Base-by-base conservation (phyloP, 2,329 filamentous ascomycete species). In the Colletotrichum sp. region DNA sequence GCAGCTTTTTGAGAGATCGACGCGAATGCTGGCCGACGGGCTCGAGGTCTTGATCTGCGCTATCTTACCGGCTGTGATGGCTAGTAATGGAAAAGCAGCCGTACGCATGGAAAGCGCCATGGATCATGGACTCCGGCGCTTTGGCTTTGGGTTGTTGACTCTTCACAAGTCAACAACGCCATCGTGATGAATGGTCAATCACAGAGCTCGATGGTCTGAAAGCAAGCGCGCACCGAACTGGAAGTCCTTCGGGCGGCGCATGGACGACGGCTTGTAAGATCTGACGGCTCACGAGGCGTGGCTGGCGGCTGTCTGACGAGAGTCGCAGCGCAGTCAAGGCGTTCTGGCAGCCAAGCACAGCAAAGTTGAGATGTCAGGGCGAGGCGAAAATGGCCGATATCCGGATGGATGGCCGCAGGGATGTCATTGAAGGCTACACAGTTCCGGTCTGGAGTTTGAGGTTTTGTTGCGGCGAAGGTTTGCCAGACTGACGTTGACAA, bases 391-490 rank as follows among this genome's bases (percentile, higher is more conserved):
- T 74, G 30, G 59, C 59, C 36, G 57, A 74, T 60, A 32, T 60
- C 32, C 64, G 43, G 59, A 16, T 48, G 43, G 59, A 16, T 68
- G 63, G 64, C 18, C 18, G 61, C 36, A 64, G 18, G 55, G 39
- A 57, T 36, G 64, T 36, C 18, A 28, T 34, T 28, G 15, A 48
- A 73, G 43, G 39, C 36, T 21, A 34, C 28, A 64, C 30, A 26
- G 73, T 75, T 73, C 71, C 70, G 39, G 64, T 60, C 70, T 65
- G 73, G 43, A 65, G 70, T 43, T 64, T 68, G 30, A 65, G 21
- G 70, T 65, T 64, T 34, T 32, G 70, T 73, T 69, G 74, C 64
- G 48, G 70, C 70, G 48, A 74, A 61, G 73, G 57, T 65, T 60
- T 74, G 32, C 59, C 24, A 48, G 18, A 39, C 36, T 30, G 59